Conservation (phyloP, 176 grass and related monocot species). For the Oryza coarctata region DNA sequence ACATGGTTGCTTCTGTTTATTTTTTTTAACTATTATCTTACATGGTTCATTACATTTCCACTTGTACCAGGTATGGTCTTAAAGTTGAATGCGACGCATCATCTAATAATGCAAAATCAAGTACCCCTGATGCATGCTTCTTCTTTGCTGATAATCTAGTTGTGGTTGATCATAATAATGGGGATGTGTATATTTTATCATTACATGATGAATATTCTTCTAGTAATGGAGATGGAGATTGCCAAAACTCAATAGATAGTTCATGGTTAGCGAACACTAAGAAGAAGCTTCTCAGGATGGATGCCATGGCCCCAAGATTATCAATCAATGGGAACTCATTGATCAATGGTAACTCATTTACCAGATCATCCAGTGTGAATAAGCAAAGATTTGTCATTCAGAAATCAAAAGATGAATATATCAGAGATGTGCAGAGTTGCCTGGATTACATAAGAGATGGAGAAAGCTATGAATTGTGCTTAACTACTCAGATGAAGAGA, state of each 20-base stretch:
- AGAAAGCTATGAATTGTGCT: slow-evolving; percentile 91
- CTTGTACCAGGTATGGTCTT: slow-evolving; percentile 71
- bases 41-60: background rate
- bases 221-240: slow-evolving; percentile 24
- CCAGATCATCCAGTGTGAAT: slow-evolving; percentile 38
- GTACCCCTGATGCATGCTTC: slow-evolving; percentile 89
- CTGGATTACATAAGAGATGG: slow-evolving; percentile 78
- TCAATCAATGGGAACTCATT: slow-evolving; percentile 34
- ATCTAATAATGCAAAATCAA: slow-evolving; percentile 76
- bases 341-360: slow-evolving; percentile 35
- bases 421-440: slow-evolving; percentile 73
- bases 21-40: background rate
- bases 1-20: background rate
- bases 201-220: slow-evolving; percentile 50
- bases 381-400: slow-evolving; percentile 62
- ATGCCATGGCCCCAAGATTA: slow-evolving; percentile 29
- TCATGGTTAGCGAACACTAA: slow-evolving; percentile 80
- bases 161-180: slow-evolving; percentile 72
- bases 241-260: slow-evolving; percentile 28
- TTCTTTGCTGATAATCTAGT: slow-evolving; percentile 86
- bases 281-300: slow-evolving; percentile 69
- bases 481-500: slow-evolving; percentile 89
- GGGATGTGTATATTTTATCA: slow-evolving; percentile 82
- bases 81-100: slow-evolving; percentile 94
- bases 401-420: slow-evolving; percentile 83